phyloP scores from a whole-genome alignment of 805 yeast genomes.

The Wickerhamiella nectarea region DNA sequence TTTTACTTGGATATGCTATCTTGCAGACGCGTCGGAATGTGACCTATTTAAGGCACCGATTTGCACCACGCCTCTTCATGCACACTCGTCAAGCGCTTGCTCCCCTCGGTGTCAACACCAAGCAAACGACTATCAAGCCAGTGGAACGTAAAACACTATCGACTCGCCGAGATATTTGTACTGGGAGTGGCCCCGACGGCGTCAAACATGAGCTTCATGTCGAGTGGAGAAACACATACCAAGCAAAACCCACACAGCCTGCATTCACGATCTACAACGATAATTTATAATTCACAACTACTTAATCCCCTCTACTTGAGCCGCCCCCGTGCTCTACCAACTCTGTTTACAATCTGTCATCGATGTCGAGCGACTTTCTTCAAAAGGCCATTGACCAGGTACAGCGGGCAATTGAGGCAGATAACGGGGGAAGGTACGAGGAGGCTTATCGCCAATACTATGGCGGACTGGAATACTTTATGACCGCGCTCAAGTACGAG shows the following conservation, averaged over 20 bases:
- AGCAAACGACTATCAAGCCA: not conserved
- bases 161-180: not conserved
- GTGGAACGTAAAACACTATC: not conserved
- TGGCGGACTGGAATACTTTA: conserved; percentile 84
- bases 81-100: conserved; percentile 1
- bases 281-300: not conserved
- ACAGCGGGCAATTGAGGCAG: conserved; percentile 90
- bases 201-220: not conserved
- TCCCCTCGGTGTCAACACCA: not conserved
- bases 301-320: too few species aligned
- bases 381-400: conserved; percentile 91
- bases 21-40: too few species aligned
- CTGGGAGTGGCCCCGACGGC: conserved; percentile 2
- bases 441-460: conserved; percentile 90
- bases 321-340: not conserved
- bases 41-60: too few species aligned
- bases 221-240: not conserved
- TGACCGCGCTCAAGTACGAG: conserved; percentile 88
- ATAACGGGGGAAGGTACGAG: conserved; percentile 74
- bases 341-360: not conserved
- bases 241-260: not conserved
- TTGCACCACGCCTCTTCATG: not conserved
- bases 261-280: conserved; percentile 1
- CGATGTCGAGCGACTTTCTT: conserved; percentile 46
- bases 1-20: too few species aligned